Base-by-base conservation (phyloP, 257 asterid genomes). In the Phtheirospermum japonicum region DNA sequence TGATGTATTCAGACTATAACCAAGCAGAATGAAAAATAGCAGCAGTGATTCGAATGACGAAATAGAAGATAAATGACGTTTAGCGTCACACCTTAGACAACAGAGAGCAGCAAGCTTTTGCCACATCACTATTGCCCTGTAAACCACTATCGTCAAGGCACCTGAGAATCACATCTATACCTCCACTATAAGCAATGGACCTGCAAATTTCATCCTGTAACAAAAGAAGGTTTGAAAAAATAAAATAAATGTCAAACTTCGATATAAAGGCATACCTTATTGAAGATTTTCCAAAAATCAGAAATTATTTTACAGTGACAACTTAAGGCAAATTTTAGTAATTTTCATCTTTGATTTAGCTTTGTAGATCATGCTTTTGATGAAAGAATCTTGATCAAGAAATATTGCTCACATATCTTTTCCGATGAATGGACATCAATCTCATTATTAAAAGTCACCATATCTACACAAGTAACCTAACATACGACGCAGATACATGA, bases 171-270 rank as follows among this genome's bases (percentile, higher is more conserved):
- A 83, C 91, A 75, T 83, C 97, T 69, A 92, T 79, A 65, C 99
- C 97, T 58, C 94, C 94, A 57, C 49, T 63, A 55, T 79, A 65
- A 67, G 96, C 90, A 60, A 87, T 75, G 34, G 94, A 77, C 79
- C 84, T 83, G 86, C 99, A 92, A 75, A 92, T 86, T 63, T 92
- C 99, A 19, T 92, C 99, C 97, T 92, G 86, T 76, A 68, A 53
- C 32, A 18, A 64, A 14, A 75, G 55, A 57, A 40, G 14, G 18
- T 42, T 42, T 17, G 42, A 4, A 13, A 13, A 13, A 42, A 42
- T 14, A 57, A 34, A 18, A 32, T 4, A 57, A 45, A 61, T 11
- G 45, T 45, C 10, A 63, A 72, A 68, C 32, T 48, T 56, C 62
- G 49, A 63, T 30, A 34, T 45, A 49, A 23, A 62, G 64, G 53